Conservation (phyloP, 371 early-diverging fungal species). For the Batkoa obscura region DNA sequence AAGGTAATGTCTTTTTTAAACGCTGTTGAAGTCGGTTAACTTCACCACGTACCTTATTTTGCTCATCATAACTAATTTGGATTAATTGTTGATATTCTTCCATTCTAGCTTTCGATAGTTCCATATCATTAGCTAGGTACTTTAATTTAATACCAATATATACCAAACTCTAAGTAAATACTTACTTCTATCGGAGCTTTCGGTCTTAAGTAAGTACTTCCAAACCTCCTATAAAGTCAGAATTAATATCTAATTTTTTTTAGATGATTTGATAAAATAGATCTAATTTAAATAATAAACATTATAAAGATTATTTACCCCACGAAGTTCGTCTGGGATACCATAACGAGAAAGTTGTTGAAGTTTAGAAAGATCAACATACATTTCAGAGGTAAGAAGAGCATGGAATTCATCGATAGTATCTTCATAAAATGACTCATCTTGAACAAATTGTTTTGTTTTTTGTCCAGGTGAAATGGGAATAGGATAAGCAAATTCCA, state of each 20-base stretch:
- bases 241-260: background rate
- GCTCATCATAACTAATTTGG: constrained; percentile 48
- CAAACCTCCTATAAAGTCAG: constrained; percentile 49
- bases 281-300: constrained; percentile 3
- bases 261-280: constrained; percentile 5
- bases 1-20: constrained; percentile 13
- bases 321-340: constrained; percentile 65
- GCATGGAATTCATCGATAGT: constrained; percentile 50
- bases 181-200: constrained; percentile 70
- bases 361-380: constrained; percentile 68
- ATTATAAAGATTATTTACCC: constrained; percentile 25
- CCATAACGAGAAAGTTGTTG: constrained; percentile 66
- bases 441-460: background rate
- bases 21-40: constrained; percentile 51
- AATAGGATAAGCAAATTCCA: background rate
- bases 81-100: constrained; percentile 57
- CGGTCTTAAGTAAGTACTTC: constrained; percentile 75
- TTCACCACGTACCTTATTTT: constrained; percentile 75
- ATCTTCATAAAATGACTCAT: constrained; percentile 1
- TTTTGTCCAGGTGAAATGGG: background rate
- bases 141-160: constrained; percentile 1
- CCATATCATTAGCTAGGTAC: constrained; percentile 4
- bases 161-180: constrained; percentile 7
- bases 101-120: constrained; percentile 25
- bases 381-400: constrained; percentile 68